phyloP scores from a whole-genome alignment of 2,329 filamentous ascomycete genomes.

The Paraphaeosphaeria minitans region DNA sequence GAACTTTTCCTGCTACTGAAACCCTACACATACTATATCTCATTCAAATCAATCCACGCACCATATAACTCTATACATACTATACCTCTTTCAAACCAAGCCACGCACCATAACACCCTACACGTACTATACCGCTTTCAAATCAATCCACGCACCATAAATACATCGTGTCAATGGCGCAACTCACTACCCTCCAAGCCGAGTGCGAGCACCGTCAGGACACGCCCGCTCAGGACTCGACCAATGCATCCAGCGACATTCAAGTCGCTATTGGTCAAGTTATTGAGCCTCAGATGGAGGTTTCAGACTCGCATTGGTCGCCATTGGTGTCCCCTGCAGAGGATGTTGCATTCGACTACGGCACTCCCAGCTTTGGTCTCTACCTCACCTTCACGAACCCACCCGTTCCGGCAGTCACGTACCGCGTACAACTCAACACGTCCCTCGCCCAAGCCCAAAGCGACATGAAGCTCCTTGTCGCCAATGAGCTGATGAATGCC shows the following conservation, averaged over 20 bases:
- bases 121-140: too few relatives aligned
- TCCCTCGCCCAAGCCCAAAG: neutral
- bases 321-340: too few relatives aligned
- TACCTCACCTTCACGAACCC: neutral
- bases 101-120: too few relatives aligned
- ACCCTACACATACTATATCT: too few relatives aligned
- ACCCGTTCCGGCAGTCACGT: neutral
- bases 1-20: too few relatives aligned
- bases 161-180: neutral
- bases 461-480: conserved; percentile 4
- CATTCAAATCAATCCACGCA: too few relatives aligned
- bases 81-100: too few relatives aligned
- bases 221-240: neutral
- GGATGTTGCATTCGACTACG: neutral
- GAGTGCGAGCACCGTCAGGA: neutral
- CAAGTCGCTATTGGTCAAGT: neutral
- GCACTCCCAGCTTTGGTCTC: neutral
- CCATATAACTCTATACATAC: too few relatives aligned
- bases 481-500: neutral
- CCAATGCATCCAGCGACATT: too few relatives aligned
- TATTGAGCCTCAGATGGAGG: too few relatives aligned
- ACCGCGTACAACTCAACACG: neutral
- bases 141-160: neutral
- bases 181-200: neutral
- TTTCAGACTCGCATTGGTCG: too few relatives aligned